Percentiles rank a stretch among this genome's conserved stretches.
phyloP scores from a whole-genome alignment of 1,139 yeast species.

The Pneumocystis carinii region DNA sequence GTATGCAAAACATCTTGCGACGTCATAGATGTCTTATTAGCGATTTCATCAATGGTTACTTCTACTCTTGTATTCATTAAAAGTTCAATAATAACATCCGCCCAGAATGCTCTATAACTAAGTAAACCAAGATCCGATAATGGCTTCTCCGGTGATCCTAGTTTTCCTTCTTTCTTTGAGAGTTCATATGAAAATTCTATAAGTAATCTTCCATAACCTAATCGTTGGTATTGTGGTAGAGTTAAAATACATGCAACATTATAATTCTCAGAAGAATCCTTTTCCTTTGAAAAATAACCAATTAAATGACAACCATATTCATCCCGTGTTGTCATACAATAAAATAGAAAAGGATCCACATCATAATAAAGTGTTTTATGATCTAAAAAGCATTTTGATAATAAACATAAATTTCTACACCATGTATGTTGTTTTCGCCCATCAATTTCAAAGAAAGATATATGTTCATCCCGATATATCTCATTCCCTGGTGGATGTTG shows the following conservation, averaged over 20 bases:
- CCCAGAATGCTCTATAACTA: conserved; percentile 93
- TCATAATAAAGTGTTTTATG: conserved; percentile 93
- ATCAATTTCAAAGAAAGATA: conserved; percentile 87
- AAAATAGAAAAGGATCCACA: conserved; percentile 90
- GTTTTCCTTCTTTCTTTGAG: conserved; percentile 71
- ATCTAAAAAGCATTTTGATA: conserved; percentile 78
- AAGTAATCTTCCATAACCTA: conserved; percentile 79
- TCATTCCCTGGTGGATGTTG: conserved; percentile 98
- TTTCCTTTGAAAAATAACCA: conserved; percentile 92
- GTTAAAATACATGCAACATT: conserved; percentile 95
- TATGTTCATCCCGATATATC: conserved; percentile 72
- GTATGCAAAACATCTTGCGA: conserved; percentile 92
- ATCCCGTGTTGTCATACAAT: conserved; percentile 83
- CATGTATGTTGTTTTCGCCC: conserved; percentile 91
- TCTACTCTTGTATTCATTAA: conserved; percentile 55
- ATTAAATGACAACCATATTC: conserved; percentile 86
- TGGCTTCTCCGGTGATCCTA: conserved; percentile 96
- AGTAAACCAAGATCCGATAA: conserved; percentile 83
- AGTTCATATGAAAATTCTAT: conserved; percentile 88
- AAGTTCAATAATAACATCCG: conserved; percentile 67
- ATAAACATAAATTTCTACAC: conserved; percentile 85
- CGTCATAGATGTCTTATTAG: conserved; percentile 80
- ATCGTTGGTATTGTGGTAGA: conserved; percentile 87
- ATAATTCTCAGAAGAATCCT: conserved; percentile 89
- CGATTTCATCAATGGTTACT: conserved; percentile 82